A percentile compares a stretch with the other conserved stretches of the same genome.
Evolutionary conservation across 805 yeast genomes (phyloP).

Genomic region (Hanseniaspora valbyensis): DNA sequence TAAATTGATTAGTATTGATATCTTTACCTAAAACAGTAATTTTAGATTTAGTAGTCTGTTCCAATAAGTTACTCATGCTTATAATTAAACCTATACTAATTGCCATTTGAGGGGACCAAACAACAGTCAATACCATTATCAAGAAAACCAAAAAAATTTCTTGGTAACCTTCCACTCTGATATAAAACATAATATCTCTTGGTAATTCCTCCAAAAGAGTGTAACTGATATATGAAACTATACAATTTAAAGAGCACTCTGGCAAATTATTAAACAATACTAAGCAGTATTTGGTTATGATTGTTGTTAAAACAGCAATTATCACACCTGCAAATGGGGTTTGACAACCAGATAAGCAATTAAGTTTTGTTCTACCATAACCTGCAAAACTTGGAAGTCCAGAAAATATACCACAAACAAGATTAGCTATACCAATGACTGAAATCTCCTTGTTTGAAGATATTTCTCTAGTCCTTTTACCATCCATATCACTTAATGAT

Average conservation of each 20-base stretch:
- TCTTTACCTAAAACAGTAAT: conserved; percentile 38
- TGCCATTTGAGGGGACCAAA: conserved; percentile 34
- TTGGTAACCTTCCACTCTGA: conserved; percentile 33
- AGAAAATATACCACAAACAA: conserved; percentile 12
- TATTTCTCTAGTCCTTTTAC: conserved; percentile 12
- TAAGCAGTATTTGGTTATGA: conserved; percentile 22
- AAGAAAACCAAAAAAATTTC: conserved; percentile 27
- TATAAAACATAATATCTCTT: conserved; percentile 34
- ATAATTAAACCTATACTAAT: conserved; percentile 30
- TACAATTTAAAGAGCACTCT: conserved; percentile 35
- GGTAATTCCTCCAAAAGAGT: conserved; percentile 38
- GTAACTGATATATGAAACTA: conserved; percentile 36
- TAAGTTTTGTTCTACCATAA: conserved; percentile 16
- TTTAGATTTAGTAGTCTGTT: conserved; percentile 34
- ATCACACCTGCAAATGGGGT: conserved; percentile 19
- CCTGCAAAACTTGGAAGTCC: conserved; percentile 16
- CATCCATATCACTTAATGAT: conserved; percentile 14
- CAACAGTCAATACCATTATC: conserved; percentile 17
- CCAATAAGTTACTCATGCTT: conserved; percentile 31
- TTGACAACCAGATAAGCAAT: conserved; percentile 15
- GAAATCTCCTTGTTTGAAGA: conserved; percentile 15
- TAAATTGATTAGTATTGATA: conserved; percentile 17
- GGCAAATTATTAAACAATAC: conserved; percentile 34
- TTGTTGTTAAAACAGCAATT: conserved; percentile 18
- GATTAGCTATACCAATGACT: conserved; percentile 12